Evolutionary conservation across 2,329 filamentous ascomycete species (phyloP), one percentile per base, ranked within the genome.

Genomic region (Chalara sp.): DNA sequence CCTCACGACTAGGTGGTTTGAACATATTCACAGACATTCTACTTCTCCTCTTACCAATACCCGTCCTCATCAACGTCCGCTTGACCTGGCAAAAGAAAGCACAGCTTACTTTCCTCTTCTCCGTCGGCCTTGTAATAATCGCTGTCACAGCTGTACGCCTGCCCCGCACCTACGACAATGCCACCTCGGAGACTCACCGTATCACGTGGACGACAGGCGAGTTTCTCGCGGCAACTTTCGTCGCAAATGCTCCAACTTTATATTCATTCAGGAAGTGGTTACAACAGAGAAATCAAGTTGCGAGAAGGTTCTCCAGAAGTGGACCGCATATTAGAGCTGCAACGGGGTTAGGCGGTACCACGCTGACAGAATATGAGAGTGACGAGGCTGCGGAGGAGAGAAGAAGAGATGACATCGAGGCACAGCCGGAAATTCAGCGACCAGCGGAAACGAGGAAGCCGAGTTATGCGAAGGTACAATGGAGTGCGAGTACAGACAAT

Each of bases 141-240:
- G 48, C 49, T n/a, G 52, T 56, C 29, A 56, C 54, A 11, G 48
- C 51, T n/a, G 35, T 55, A 6, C 54, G 54, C 5, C 47, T 56
- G 4, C 54, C 54, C 4, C 43, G 51, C 30, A 56, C 49, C 30
- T 33, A 54, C 12, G 33, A 49, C n/a, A 40, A 47, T 6, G 21
- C 39, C 28, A 13, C 44, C n/a, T 48, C 53, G 8, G 49, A 56
- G 46, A 51, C 45, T 3, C 47, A 48, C 32, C 48, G 49, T 5
- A 56, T 51, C 31, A 56, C 49, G 3, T 56, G 52, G 54, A 51
- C 49, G 10, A 56, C 46, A 12, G 54, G 53, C 11, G 54, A 56
- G 28, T 48, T 51, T 28, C 53, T 56, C 13, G 44, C 47, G 4
- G 54, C 52, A 21, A 53, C 54, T 5, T 54, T 56, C 11, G 49